Base-by-base conservation (phyloP, 805 yeast genomes). In the Wickerhamomyces alni region DNA sequence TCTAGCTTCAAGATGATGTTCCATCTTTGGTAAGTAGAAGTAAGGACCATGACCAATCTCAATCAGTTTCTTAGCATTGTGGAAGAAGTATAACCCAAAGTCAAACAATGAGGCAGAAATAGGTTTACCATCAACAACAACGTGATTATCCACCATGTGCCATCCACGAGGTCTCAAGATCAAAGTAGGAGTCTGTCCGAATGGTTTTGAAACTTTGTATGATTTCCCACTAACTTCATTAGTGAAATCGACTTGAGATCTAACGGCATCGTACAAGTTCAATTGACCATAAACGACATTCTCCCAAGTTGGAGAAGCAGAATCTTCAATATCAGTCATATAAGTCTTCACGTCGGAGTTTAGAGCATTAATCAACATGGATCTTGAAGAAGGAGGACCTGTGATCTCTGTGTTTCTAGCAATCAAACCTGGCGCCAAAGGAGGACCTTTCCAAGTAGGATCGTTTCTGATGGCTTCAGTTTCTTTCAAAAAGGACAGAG, bases 111-210 rank as follows among this genome's bases (percentile, higher is more conserved):
- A 85, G n/a, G 87, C 93, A 45, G 82, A 71, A 33, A 83, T 78
- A 38, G 89, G 87, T 59, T 81, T 85, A 42, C 80, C 84, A 55
- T 82, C 88, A 42, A 83, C 75, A 37, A 68, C 50, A 30, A 84
- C 70, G 56, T 84, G 94, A 58, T 74, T 72, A 60, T 84, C 94
- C 29, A 69, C 79, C 75, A 84, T 71, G 61, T 84, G 94, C 89
- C 91, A 83, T 38, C 94, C 94, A 69, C 94, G 75, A 57, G 94
- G 94, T 69, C 94, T 76, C 38, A 83, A 86, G 57, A 84, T 81
- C 60, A 84, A 63, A 32, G 89, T 84, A 43, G 91, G 91, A 37
- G 59, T 76, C 76, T 70, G 73, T 67, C 53, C 63, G 54, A 54
- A 64, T 68, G 61, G 50, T 65, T 72, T 61, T 62, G 59, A 34